Conservation (phyloP, 228 moss, liverwort and hornwort genomes). For the Sphagnum fallax region DNA sequence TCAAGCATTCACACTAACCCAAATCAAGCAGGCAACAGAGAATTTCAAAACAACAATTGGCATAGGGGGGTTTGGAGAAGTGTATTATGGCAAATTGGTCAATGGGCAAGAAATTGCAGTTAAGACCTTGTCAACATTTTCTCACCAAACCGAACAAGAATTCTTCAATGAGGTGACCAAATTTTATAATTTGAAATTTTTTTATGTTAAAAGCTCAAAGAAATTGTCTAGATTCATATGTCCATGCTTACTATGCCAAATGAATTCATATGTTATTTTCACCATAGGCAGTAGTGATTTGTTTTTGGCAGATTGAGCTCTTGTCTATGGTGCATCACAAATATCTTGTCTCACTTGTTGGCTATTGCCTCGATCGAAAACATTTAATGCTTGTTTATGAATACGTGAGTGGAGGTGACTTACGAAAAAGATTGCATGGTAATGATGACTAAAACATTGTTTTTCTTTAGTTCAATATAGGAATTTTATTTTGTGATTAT, state of each 20-base stretch:
- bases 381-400: constrained; percentile 55
- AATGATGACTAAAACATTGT: background rate
- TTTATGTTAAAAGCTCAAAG: background rate
- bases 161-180: constrained; percentile 49
- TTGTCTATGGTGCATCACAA: constrained; percentile 69
- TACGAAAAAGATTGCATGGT: constrained; percentile 57
- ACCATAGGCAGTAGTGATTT: background rate
- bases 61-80: too few species aligned
- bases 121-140: too few species aligned
- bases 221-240: background rate
- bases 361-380: constrained; percentile 42
- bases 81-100: too few species aligned
- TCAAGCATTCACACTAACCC: too few species aligned
- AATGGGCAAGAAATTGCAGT: too few species aligned
- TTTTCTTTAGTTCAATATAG: too few species aligned
- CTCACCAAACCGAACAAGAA: too few species aligned
- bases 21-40: too few species aligned
- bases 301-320: constrained; percentile 36
- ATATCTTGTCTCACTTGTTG: constrained; percentile 55
- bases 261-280: background rate
- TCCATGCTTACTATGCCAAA: background rate
- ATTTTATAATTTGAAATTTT: background rate
- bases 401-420: constrained; percentile 57
- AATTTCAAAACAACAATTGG: too few species aligned
- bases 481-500: too few species aligned